Percentiles rank a stretch among this genome's conserved stretches.
Evolutionary conservation across 2,329 filamentous ascomycete species (phyloP).

Genomic region (Epicoccum sorghinum): DNA sequence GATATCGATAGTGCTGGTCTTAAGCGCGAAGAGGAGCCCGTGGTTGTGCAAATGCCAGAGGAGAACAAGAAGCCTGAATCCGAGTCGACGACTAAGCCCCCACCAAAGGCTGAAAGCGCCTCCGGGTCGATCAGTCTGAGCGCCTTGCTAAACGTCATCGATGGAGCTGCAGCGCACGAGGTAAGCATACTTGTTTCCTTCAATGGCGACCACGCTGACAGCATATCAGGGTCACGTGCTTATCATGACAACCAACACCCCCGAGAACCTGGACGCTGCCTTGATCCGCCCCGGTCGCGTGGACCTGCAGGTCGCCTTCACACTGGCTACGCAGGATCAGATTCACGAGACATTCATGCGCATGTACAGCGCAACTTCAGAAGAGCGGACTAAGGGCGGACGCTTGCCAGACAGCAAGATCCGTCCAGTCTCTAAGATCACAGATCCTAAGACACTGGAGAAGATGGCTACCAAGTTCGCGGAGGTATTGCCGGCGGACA

Average conservation of each 20-base stretch:
- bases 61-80: neutral
- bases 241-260: slow-evolving; percentile 82
- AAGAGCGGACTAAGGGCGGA: neutral
- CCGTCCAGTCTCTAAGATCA: neutral
- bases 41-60: neutral
- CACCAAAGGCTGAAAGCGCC: neutral
- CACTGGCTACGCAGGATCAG: slow-evolving; percentile 50
- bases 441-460: neutral
- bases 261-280: slow-evolving; percentile 74
- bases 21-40: slow-evolving; percentile 33
- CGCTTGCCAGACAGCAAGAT: neutral
- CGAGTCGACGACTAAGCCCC: neutral
- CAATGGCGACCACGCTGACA: neutral
- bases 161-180: slow-evolving; percentile 80
- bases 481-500: slow-evolving; percentile 51
- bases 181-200: neutral
- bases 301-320: slow-evolving; percentile 70
- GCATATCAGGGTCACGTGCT: slow-evolving; percentile 66
- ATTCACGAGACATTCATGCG: slow-evolving; percentile 51
- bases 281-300: slow-evolving; percentile 76
- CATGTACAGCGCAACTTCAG: slow-evolving; percentile 39
- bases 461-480: slow-evolving; percentile 55
- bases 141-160: slow-evolving; percentile 81
- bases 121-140: slow-evolving; percentile 69
- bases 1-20: slow-evolving; percentile 57